Evolutionary conservation across 1,284 basidiomycete species (phyloP).

Genomic region (Melampsora medusae): DNA sequence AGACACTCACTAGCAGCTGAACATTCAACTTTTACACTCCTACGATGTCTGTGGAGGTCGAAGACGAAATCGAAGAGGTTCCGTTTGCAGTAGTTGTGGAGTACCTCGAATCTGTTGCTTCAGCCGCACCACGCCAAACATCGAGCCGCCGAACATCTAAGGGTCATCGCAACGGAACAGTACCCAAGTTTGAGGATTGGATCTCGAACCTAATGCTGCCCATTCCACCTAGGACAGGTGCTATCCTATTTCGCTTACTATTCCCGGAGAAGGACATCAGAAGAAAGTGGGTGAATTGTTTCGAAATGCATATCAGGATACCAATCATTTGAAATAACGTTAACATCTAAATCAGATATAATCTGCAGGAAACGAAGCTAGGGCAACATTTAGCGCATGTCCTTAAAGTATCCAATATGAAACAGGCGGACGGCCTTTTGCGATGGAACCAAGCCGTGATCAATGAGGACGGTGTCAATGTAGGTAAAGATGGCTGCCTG

Average conservation of each 20-base stretch:
- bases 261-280: slow-evolving; percentile 74
- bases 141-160: neutral
- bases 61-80: neutral
- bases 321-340: neutral
- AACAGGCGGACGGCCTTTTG: slow-evolving; percentile 55
- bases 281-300: slow-evolving; percentile 57
- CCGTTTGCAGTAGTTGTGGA: neutral
- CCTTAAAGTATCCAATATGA: slow-evolving; percentile 57
- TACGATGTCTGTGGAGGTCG: neutral
- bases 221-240: slow-evolving; percentile 48
- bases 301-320: no score
- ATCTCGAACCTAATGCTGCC: neutral
- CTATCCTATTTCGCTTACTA: slow-evolving; percentile 66
- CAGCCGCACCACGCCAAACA: neutral
- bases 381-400: slow-evolving; percentile 61
- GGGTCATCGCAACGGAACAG: neutral
- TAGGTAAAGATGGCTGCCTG: slow-evolving; percentile 65
- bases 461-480: slow-evolving; percentile 48
- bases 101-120: neutral
- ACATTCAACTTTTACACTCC: neutral
- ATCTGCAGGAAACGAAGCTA: slow-evolving; percentile 70
- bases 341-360: slow-evolving; percentile 57
- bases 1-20: no score
- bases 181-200: slow-evolving; percentile 5
- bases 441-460: slow-evolving; percentile 59